These are phyloP conservation scores for Sisymbrium altissimum DNA, from an alignment of 345 rosid species.

Conservation along the genomic window DNA sequence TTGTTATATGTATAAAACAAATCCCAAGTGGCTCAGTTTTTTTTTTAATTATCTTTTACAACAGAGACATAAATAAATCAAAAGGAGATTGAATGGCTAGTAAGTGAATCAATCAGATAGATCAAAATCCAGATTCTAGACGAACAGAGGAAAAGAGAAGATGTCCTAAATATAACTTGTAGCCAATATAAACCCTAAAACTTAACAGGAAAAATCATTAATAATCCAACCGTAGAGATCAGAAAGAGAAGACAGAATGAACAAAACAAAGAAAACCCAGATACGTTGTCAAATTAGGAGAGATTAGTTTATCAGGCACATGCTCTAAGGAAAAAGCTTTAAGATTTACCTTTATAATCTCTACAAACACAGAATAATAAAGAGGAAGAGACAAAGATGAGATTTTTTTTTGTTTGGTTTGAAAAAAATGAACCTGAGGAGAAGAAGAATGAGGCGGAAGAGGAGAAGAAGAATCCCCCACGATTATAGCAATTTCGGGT, in stretches of 20 bases:
- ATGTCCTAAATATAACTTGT: background rate
- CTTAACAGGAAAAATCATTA: background rate
- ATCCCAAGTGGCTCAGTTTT: slow-evolving; percentile 1
- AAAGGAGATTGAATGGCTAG: slow-evolving; percentile 14
- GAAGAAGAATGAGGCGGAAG: slow-evolving; percentile 9
- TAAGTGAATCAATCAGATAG: slow-evolving; percentile 20
- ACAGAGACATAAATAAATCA: slow-evolving; percentile 2
- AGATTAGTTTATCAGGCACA: background rate
- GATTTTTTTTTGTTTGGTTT: background rate
- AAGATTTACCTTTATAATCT: slow-evolving; percentile 12
- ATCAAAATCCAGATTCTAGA: slow-evolving; percentile 25
- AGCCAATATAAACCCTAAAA: slow-evolving; percentile 3
- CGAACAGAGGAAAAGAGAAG: background rate
- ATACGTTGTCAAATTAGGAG: background rate
- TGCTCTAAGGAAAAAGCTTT: background rate
- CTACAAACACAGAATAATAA: background rate
- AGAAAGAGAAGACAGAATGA: background rate
- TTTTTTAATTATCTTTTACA: background rate
- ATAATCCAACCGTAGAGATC: background rate
- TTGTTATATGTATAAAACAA: background rate
- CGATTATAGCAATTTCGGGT: slow-evolving; percentile 15
- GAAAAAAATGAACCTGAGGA: slow-evolving; percentile 21
- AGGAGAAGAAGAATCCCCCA: slow-evolving; percentile 26
- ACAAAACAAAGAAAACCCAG: slow-evolving; percentile 7
- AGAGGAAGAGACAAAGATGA: background rate